Percentiles rank a stretch among this genome's conserved stretches.
These are phyloP conservation scores for Rhizomucor pusillus DNA, from an alignment of 371 early-diverging fungal species.

Conservation along the genomic window DNA sequence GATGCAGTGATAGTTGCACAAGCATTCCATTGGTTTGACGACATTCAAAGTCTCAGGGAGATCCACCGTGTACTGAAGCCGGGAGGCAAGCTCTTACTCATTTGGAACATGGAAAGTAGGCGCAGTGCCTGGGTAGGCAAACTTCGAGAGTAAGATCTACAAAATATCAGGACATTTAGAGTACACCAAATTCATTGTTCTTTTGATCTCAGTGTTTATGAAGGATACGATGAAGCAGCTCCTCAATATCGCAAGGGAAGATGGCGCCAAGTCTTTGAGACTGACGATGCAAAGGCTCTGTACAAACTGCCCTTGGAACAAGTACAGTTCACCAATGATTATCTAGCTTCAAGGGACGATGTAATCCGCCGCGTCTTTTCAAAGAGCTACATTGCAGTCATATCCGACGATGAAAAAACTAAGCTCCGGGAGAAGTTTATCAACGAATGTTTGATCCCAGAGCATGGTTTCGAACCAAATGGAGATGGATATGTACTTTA, in stretches of 20 bases:
- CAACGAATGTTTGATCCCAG: conserved; percentile 4
- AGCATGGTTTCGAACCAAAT: conserved; percentile 9
- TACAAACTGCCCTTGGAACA: conserved; percentile 25
- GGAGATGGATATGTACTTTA: conserved; percentile 16
- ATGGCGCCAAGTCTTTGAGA: conserved; percentile 36
- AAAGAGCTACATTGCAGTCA: conserved; percentile 44
- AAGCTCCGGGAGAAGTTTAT: conserved; percentile 18
- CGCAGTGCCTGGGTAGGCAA: conserved; percentile 36
- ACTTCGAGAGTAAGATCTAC: conserved; percentile 26
- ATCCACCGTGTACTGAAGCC: conserved; percentile 50
- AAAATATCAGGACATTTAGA: not conserved
- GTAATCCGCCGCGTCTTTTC: conserved; percentile 27
- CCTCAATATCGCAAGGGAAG: conserved; percentile 41
- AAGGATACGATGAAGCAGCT: conserved; percentile 23
- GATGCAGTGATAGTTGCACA: conserved; percentile 50
- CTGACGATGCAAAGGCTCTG: conserved; percentile 20
- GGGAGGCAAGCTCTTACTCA: conserved; percentile 34
- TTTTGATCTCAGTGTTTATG: conserved; percentile 21
- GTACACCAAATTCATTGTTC: not conserved
- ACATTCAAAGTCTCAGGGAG: conserved; percentile 38
- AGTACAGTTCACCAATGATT: conserved; percentile 19
- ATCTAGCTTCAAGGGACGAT: conserved; percentile 9
- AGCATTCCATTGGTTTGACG: conserved; percentile 62
- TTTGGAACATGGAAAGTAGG: conserved; percentile 53
- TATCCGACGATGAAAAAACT: conserved; percentile 18